Conservation (phyloP, 441 rosid genomes). For the Lepidium campestre region DNA sequence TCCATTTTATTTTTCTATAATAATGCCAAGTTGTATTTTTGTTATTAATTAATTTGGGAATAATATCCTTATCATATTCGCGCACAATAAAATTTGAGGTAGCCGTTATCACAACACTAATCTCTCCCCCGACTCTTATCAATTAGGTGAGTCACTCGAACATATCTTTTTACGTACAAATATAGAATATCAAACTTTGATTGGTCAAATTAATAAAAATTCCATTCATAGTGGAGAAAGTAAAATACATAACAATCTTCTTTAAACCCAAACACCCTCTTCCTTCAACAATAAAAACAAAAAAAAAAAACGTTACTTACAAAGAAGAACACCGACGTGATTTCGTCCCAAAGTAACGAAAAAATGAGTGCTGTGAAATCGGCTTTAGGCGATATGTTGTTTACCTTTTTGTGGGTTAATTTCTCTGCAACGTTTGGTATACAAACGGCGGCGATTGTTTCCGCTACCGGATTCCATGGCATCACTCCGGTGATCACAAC, state of each 20-base stretch:
- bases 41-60: no score
- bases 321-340: background rate
- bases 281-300: no score
- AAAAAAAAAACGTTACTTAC: background rate
- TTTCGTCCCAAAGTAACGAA: background rate
- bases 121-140: background rate
- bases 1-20: no score
- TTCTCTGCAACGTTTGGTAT: constrained; percentile 65
- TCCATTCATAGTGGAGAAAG: background rate
- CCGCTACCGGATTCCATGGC: constrained; percentile 43
- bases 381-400: constrained; percentile 60
- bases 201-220: background rate
- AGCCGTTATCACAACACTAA: constrained; percentile 2
- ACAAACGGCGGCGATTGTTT: constrained; percentile 45
- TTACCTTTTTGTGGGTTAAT: constrained; percentile 75
- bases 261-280: background rate
- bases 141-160: constrained; percentile 28
- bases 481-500: constrained; percentile 40
- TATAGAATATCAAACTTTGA: background rate
- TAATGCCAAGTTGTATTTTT: no score
- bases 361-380: constrained; percentile 57
- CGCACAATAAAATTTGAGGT: background rate
- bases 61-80: no score
- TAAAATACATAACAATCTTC: background rate
- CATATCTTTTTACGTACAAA: constrained; percentile 1